Conservation (phyloP, 495 filamentous ascomycete genomes). For the Bacidia rubella region DNA sequence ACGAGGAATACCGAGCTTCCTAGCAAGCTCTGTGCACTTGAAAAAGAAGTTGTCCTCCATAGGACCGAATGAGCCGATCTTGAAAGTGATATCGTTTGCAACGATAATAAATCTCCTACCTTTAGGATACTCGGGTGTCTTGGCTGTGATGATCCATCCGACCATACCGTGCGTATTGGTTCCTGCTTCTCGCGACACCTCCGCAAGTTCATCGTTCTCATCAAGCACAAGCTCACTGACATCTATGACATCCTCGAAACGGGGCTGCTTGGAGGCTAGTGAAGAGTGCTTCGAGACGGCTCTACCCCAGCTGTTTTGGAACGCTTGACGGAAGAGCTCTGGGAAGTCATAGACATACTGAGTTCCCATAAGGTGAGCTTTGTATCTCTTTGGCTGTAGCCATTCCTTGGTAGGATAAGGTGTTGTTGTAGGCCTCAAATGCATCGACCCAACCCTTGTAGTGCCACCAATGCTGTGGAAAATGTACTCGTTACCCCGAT, state of each 20-base stretch:
- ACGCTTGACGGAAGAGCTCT: slow-evolving; percentile 94
- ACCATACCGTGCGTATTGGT: slow-evolving; percentile 97
- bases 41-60: slow-evolving; percentile 96
- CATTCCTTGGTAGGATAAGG: slow-evolving; percentile 98
- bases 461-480: slow-evolving; percentile 96
- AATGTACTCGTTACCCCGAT: slow-evolving; percentile 85
- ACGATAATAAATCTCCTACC: slow-evolving; percentile 89
- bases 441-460: slow-evolving; percentile 90
- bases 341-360: slow-evolving; percentile 99
- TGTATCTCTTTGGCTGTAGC: slow-evolving; percentile 97
- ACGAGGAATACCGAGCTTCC: slow-evolving; percentile 84
- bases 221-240: slow-evolving; percentile 89
- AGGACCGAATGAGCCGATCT: slow-evolving; percentile 95
- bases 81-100: slow-evolving; percentile 98
- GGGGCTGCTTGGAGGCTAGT: slow-evolving; percentile 68
- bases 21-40: slow-evolving; percentile 93
- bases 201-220: slow-evolving; percentile 79
- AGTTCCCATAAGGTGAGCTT: slow-evolving; percentile 96
- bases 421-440: slow-evolving; percentile 75
- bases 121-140: slow-evolving; percentile 91
- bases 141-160: slow-evolving; percentile 92
- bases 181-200: slow-evolving; percentile 86
- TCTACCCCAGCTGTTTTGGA: slow-evolving; percentile 87
- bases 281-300: slow-evolving; percentile 54
- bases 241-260: slow-evolving; percentile 82